Percentiles rank a stretch among this genome's conserved stretches.
Evolutionary conservation across 495 filamentous ascomycete genomes (phyloP).

Genomic region (Sporormia fimetaria): DNA sequence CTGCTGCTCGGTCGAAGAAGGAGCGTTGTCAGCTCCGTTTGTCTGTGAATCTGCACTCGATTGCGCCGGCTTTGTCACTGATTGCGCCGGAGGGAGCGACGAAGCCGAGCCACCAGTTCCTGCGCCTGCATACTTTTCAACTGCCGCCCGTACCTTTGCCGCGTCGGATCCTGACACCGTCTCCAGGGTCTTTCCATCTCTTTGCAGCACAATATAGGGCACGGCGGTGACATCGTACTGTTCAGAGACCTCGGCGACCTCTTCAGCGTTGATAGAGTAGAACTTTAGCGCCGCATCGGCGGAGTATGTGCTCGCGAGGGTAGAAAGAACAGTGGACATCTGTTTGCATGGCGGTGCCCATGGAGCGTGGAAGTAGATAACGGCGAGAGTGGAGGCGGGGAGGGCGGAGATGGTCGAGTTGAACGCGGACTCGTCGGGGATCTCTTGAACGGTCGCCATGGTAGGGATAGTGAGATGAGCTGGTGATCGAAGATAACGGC

Average conservation of each 20-base stretch:
- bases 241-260: slow-evolving; percentile 76
- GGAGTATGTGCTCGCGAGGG: slow-evolving; percentile 74
- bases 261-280: slow-evolving; percentile 80
- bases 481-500: slow-evolving; percentile 3
- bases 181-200: slow-evolving; percentile 58
- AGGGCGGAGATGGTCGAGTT: slow-evolving; percentile 49
- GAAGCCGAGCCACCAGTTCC: slow-evolving; percentile 34
- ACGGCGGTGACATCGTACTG: slow-evolving; percentile 87
- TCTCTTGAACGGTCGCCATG: slow-evolving; percentile 50
- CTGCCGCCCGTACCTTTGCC: slow-evolving; percentile 62
- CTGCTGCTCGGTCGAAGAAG: slow-evolving; percentile 37
- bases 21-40: slow-evolving; percentile 30
- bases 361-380: slow-evolving; percentile 87
- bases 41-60: no score
- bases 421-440: slow-evolving; percentile 60
- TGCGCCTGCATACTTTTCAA: slow-evolving; percentile 67
- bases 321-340: slow-evolving; percentile 76
- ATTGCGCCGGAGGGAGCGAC: slow-evolving; percentile 44
- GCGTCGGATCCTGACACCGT: slow-evolving; percentile 82
- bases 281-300: slow-evolving; percentile 61
- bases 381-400: slow-evolving; percentile 53
- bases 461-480: neutral
- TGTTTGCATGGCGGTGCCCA: slow-evolving; percentile 96
- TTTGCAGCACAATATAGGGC: slow-evolving; percentile 75
- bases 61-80: slow-evolving; percentile 31